These are phyloP conservation scores for Candida khao-thaluensis DNA, from an alignment of 805 yeast genomes.

Conservation along the genomic window DNA sequence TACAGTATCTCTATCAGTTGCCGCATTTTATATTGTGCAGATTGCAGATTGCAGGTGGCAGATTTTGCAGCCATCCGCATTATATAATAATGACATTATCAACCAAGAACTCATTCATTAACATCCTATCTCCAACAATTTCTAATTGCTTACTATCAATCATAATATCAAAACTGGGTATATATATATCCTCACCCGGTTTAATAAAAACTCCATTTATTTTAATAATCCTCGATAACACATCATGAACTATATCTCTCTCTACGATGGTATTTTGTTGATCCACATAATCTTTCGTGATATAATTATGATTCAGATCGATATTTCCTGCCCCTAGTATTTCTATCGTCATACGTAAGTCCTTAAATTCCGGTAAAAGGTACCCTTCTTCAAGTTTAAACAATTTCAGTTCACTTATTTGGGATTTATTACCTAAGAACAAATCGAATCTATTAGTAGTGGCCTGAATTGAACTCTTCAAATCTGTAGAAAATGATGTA, in stretches of 20 bases:
- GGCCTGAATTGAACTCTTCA: slow-evolving; percentile 20
- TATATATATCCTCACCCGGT: slow-evolving; percentile 13
- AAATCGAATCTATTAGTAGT: slow-evolving; percentile 28
- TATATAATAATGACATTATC: slow-evolving; percentile 11
- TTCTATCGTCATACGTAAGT: slow-evolving; percentile 50
- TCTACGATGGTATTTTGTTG: not conserved
- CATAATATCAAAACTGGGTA: slow-evolving; percentile 4
- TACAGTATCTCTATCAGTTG: no score
- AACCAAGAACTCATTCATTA: slow-evolving; percentile 14
- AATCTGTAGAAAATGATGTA: slow-evolving; percentile 20
- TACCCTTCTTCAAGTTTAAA: slow-evolving; percentile 16
- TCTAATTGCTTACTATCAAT: slow-evolving; percentile 2
- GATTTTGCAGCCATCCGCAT: no score
- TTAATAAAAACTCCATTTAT: slow-evolving; percentile 34
- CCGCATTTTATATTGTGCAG: no score
- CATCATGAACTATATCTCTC: slow-evolving; percentile 8
- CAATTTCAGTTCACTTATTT: slow-evolving; percentile 16
- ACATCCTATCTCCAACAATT: slow-evolving; percentile 2
- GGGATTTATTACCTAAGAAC: slow-evolving; percentile 28
- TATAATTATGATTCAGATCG: slow-evolving; percentile 26
- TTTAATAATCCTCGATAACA: slow-evolving; percentile 26
- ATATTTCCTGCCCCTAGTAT: slow-evolving; percentile 36
- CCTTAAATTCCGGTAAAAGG: slow-evolving; percentile 38
- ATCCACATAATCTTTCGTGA: slow-evolving; percentile 17
- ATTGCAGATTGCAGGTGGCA: no score